Conservation (phyloP, 768 basidiomycete species). For the Macrolepiota albuminosa region DNA sequence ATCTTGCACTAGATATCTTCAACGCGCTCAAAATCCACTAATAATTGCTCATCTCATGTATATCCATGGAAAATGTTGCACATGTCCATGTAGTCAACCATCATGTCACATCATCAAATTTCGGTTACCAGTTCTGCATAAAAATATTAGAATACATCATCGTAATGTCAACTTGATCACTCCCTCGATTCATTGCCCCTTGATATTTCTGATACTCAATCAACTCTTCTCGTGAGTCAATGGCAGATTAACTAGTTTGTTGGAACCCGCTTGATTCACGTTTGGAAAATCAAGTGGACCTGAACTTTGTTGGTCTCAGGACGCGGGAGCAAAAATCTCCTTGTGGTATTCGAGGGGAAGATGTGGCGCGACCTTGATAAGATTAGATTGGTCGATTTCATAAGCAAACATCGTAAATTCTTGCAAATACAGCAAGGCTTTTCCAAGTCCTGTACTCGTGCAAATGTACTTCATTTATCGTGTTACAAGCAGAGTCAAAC, state of each 20-base stretch:
- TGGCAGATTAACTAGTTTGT: no score
- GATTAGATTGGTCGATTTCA: neutral
- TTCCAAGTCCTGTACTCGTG: neutral
- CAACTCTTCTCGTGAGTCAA: neutral
- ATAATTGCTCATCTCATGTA: slow-evolving; percentile 1
- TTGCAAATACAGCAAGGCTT: neutral
- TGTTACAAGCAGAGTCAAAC: neutral
- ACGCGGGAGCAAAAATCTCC: no score
- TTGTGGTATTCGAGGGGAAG: neutral
- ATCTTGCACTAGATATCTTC: slow-evolving; percentile 5
- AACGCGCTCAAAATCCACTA: neutral
- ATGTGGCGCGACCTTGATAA: neutral
- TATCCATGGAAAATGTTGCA: neutral
- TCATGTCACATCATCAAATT: neutral
- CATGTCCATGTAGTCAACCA: neutral
- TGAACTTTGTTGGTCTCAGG: neutral
- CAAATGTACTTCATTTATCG: neutral
- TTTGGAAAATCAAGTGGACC: neutral
- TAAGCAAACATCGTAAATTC: neutral
- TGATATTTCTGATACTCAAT: neutral
- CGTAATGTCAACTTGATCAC: neutral
- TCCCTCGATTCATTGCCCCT: neutral
- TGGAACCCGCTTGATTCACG: no score
- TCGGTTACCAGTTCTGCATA: neutral
- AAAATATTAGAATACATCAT: neutral